phyloP scores from a whole-genome alignment of 2,329 filamentous ascomycete genomes.

The Biscogniauxia mediterranea region DNA sequence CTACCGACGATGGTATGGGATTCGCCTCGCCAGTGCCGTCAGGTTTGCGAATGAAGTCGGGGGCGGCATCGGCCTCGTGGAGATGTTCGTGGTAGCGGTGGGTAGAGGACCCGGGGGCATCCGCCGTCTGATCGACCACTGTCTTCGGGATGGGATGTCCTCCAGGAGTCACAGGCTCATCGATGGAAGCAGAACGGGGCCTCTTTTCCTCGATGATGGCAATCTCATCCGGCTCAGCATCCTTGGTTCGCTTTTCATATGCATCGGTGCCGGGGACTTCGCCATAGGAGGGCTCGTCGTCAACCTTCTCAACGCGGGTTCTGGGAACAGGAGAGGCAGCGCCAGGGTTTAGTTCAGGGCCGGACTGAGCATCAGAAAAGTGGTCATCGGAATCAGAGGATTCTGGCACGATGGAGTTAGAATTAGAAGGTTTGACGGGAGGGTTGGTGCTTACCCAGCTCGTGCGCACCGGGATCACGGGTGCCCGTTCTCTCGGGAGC shows the following conservation, averaged over 20 bases:
- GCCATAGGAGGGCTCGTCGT: slow-evolving; percentile 56
- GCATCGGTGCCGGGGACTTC: slow-evolving; percentile 62
- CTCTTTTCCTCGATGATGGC: slow-evolving; percentile 42
- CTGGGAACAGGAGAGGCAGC: slow-evolving; percentile 54
- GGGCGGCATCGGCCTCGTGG: slow-evolving; percentile 51
- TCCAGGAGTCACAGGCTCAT: slow-evolving; percentile 33
- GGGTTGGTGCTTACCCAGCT: slow-evolving; percentile 48
- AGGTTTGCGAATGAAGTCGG: slow-evolving; percentile 46
- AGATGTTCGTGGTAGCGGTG: slow-evolving; percentile 43
- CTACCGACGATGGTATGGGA: slow-evolving; percentile 25
- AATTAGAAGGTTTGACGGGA: neutral
- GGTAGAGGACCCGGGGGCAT: slow-evolving; percentile 43
- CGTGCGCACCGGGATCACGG: slow-evolving; percentile 58
- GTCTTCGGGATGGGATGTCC: slow-evolving; percentile 48
- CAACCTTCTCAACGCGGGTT: slow-evolving; percentile 58
- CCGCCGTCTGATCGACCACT: slow-evolving; percentile 52
- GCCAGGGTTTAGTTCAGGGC: slow-evolving; percentile 38
- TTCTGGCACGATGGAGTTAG: slow-evolving; percentile 20
- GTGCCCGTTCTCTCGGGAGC: slow-evolving; percentile 37
- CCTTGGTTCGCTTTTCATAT: slow-evolving; percentile 53
- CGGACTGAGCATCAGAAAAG: slow-evolving; percentile 65
- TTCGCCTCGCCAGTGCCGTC: slow-evolving; percentile 39
- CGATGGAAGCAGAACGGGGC: slow-evolving; percentile 25
- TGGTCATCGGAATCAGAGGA: slow-evolving; percentile 66
- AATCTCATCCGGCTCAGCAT: slow-evolving; percentile 61